A percentile compares a stretch with the other conserved stretches of the same genome.
Conservation (phyloP, 2,329 filamentous ascomycete genomes). For the Claviceps purpurea region DNA sequence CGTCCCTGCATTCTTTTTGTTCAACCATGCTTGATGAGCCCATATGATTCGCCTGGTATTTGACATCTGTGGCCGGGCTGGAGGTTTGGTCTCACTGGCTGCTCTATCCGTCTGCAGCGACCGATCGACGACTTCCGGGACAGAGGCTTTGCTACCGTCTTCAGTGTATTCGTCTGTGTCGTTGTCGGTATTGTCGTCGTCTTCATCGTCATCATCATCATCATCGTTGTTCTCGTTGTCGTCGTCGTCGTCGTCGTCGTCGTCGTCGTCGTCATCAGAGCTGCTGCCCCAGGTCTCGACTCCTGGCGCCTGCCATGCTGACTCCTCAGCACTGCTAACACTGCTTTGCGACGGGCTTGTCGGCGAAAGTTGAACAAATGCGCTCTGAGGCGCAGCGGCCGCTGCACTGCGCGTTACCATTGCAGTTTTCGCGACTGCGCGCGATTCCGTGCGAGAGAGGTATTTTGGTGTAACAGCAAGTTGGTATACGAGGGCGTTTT, state of each 20-base stretch:
- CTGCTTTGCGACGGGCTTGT: not conserved
- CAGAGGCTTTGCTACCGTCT: not conserved
- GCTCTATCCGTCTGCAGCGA: not conserved
- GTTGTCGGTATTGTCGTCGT: not conserved
- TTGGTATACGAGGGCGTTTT: not conserved
- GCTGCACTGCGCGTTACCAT: not conserved
- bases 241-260: not conserved
- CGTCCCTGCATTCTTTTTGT: not conserved
- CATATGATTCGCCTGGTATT: not conserved
- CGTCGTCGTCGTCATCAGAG: not conserved
- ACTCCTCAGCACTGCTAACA: not conserved
- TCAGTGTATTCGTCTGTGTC: not conserved
- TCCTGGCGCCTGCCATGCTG: not conserved
- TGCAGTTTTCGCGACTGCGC: not conserved
- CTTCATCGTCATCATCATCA: not conserved
- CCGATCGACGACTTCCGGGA: not conserved
- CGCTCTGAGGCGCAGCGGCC: not conserved
- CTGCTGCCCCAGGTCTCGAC: constrained; percentile 2
- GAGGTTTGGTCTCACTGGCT: not conserved
- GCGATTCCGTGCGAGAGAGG: not conserved
- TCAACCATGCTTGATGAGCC: not conserved
- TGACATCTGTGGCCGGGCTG: not conserved
- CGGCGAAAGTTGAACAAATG: not conserved
- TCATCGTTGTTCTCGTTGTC: not conserved
- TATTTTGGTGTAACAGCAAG: not conserved